Evolutionary conservation across 805 yeast species (phyloP).

Genomic region (Debaryomyces tyrocola): DNA sequence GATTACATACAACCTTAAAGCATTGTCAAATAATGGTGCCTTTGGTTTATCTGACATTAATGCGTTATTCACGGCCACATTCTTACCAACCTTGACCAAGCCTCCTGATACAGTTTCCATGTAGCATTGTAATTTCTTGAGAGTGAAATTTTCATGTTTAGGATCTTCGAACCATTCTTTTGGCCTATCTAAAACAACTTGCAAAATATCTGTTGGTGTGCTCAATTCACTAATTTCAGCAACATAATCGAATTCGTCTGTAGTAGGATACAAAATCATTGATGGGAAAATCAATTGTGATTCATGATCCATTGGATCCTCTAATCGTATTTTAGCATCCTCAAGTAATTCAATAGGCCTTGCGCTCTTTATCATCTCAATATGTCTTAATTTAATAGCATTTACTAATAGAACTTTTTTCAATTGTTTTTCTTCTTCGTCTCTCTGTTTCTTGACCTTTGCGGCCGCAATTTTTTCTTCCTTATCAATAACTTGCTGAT

Average conservation of each 20-base stretch:
- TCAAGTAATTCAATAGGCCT: conserved; percentile 57
- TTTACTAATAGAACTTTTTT: conserved; percentile 46
- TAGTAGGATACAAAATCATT: conserved; percentile 76
- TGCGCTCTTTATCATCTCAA: conserved; percentile 48
- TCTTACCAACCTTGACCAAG: conserved; percentile 79
- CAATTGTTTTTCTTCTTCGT: conserved; percentile 40
- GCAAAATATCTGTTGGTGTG: conserved; percentile 63
- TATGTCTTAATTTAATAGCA: conserved; percentile 64
- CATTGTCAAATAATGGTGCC: conserved; percentile 75
- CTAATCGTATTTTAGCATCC: conserved; percentile 54
- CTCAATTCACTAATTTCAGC: conserved; percentile 73
- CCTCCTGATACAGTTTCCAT: conserved; percentile 87
- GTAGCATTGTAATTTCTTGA: conserved; percentile 64
- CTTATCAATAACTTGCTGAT: conserved; percentile 40
- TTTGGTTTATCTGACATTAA: conserved; percentile 61
- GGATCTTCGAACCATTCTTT: conserved; percentile 66
- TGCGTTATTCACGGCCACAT: conserved; percentile 62
- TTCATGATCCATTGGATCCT: conserved; percentile 65
- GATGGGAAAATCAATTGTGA: conserved; percentile 84
- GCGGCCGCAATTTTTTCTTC: conserved; percentile 29
- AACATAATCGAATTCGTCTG: conserved; percentile 80
- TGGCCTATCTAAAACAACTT: conserved; percentile 61
- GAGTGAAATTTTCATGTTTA: conserved; percentile 57
- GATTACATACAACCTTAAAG: conserved; percentile 72
- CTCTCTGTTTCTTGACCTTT: conserved; percentile 34